Evolutionary conservation across 108 stramenopile species (phyloP).

Genomic region (Craspedostauros australis): DNA sequence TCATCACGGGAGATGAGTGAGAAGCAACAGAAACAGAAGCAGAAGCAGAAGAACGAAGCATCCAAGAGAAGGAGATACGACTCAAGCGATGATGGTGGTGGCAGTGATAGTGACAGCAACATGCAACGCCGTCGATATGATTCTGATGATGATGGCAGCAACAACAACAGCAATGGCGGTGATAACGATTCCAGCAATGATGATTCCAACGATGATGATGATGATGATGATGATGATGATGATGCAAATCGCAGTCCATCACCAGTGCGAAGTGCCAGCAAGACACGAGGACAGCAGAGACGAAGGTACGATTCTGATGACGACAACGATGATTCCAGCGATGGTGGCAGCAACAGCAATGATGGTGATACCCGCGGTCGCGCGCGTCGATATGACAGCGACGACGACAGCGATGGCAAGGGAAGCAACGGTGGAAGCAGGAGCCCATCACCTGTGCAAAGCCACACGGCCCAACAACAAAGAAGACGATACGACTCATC

Average conservation of each 20-base stretch:
- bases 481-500: conserved; percentile 9
- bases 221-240: neutral
- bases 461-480: neutral
- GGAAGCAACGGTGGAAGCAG: neutral
- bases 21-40: neutral
- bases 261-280: neutral
- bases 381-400: conserved; percentile 3
- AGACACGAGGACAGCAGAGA: neutral
- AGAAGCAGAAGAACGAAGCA: neutral
- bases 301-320: conserved; percentile 14
- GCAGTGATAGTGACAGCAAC: neutral
- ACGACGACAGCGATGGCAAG: conserved; percentile 1
- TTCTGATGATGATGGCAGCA: conserved; percentile 8
- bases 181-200: neutral
- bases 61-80: conserved; percentile 6
- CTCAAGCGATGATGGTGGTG: conserved; percentile 13
- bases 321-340: neutral
- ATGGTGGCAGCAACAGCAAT: neutral
- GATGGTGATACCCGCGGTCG: no score
- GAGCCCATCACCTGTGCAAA: neutral
- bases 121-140: conserved; percentile 3
- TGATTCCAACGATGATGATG: neutral
- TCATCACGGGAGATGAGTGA: neutral
- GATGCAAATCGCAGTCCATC: neutral
- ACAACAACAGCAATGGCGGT: neutral